A percentile compares a stretch with the other conserved stretches of the same genome.
These are phyloP conservation scores for Naganishia vishniacii DNA, from an alignment of 768 basidiomycete species.

Conservation along the genomic window DNA sequence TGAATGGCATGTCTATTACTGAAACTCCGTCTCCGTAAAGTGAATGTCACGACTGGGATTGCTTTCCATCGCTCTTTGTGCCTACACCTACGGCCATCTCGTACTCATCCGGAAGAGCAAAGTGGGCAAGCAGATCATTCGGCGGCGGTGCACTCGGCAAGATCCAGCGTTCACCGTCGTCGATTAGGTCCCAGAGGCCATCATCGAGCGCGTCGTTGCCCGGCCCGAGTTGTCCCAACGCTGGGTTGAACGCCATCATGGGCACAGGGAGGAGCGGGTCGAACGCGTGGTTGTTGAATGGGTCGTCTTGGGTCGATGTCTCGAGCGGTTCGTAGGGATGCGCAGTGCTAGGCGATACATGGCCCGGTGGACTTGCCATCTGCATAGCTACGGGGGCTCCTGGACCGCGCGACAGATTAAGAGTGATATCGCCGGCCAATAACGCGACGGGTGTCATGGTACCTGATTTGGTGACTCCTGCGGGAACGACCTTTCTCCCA, in stretches of 20 bases:
- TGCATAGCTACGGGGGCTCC: too few relatives aligned
- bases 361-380: too few relatives aligned
- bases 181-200: constrained; percentile 10
- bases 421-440: too few relatives aligned
- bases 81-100: background rate
- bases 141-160: constrained; percentile 11
- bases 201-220: background rate
- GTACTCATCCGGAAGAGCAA: background rate
- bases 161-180: constrained; percentile 17
- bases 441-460: background rate
- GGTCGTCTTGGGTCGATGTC: background rate
- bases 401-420: too few relatives aligned
- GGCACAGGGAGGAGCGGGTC: background rate
- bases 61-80: too few relatives aligned
- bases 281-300: constrained; percentile 19
- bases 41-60: too few relatives aligned
- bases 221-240: background rate
- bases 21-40: too few relatives aligned
- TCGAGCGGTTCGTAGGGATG: too few relatives aligned
- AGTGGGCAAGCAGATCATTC: background rate
- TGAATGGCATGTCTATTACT: background rate
- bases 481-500: background rate
- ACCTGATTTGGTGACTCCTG: background rate
- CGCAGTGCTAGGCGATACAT: too few relatives aligned
- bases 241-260: background rate